Percentiles rank a stretch among this genome's conserved stretches.
phyloP scores from a whole-genome alignment of 2,329 filamentous ascomycete species.

The Cyphellophora attinorum region DNA sequence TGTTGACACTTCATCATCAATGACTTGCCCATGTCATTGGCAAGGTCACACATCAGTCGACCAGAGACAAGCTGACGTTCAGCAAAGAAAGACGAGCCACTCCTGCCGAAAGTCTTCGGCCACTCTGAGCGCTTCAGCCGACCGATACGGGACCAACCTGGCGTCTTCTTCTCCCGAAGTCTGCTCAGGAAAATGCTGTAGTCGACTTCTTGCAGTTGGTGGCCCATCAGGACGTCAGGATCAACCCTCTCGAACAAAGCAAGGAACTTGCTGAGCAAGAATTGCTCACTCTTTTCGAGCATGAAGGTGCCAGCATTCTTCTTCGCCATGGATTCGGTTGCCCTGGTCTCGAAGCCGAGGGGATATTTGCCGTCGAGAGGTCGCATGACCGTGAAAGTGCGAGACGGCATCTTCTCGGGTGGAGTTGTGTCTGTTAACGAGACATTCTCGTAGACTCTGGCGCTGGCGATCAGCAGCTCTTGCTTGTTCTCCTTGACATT shows the following conservation, averaged over 20 bases:
- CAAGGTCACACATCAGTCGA: conserved; percentile 82
- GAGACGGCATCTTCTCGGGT: conserved; percentile 77
- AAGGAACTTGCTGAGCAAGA: conserved; percentile 79
- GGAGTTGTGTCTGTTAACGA: conserved; percentile 79
- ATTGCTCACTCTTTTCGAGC: conserved; percentile 71
- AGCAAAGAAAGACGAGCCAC: conserved; percentile 82
- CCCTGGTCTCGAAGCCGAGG: conserved; percentile 61
- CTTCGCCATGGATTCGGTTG: conserved; percentile 46
- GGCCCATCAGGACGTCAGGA: conserved; percentile 86
- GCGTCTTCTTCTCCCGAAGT: conserved; percentile 80
- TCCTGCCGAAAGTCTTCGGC: conserved; percentile 78
- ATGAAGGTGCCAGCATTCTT: conserved; percentile 65
- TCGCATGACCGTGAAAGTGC: conserved; percentile 84
- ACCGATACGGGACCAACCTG: conserved; percentile 89
- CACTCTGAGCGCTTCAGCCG: conserved; percentile 73
- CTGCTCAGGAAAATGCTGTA: conserved; percentile 84
- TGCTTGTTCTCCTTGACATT: conserved; percentile 93
- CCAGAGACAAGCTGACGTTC: conserved; percentile 85
- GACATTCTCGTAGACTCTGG: conserved; percentile 85
- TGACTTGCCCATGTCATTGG: conserved; percentile 94
- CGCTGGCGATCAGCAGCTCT: conserved; percentile 85
- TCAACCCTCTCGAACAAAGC: conserved; percentile 81
- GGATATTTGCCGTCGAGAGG: conserved; percentile 70
- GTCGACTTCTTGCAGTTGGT: conserved; percentile 94
- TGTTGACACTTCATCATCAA: conserved; percentile 96